Percentiles rank a stretch among this genome's conserved stretches.
These are phyloP conservation scores for Melanogaster broomeanus DNA, from an alignment of 768 basidiomycete genomes.

Conservation along the genomic window DNA sequence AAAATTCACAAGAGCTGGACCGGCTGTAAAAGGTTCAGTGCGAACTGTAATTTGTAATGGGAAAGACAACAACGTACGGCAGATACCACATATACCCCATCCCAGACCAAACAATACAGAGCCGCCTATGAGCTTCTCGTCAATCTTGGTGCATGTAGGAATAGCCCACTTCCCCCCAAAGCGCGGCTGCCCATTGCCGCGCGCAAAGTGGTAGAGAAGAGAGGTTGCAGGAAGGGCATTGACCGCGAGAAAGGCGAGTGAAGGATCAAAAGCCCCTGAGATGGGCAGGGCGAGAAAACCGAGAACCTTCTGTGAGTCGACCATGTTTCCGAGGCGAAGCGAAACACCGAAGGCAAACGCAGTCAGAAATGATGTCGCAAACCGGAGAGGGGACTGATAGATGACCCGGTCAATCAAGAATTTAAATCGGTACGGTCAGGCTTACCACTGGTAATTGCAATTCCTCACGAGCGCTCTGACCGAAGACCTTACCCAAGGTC, in stretches of 20 bases:
- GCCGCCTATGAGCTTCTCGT: constrained; percentile 48
- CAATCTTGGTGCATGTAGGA: constrained; percentile 41
- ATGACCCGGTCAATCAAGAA: neutral
- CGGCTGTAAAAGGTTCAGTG: constrained; percentile 42
- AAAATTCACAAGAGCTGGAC: constrained; percentile 62
- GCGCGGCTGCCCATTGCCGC: constrained; percentile 33
- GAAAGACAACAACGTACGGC: constrained; percentile 47
- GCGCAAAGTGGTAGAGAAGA: constrained; percentile 45
- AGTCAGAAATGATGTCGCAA: constrained; percentile 43
- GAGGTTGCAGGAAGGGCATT: constrained; percentile 51
- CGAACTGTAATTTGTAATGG: neutral
- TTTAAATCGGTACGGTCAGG: neutral
- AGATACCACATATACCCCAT: constrained; percentile 62
- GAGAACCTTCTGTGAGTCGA: constrained; percentile 48
- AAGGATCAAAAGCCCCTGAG: constrained; percentile 54
- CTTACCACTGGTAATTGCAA: neutral
- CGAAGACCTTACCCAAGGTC: neutral
- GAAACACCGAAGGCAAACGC: constrained; percentile 54
- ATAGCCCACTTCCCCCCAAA: constrained; percentile 49
- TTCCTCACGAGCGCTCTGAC: neutral
- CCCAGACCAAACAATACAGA: constrained; percentile 61
- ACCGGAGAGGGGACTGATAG: constrained; percentile 30
- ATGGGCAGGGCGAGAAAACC: constrained; percentile 54
- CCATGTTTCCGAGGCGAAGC: constrained; percentile 54
- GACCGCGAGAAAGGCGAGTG: constrained; percentile 52